Conservation (phyloP, 768 basidiomycete genomes). For the Saitozyma podzolica region DNA sequence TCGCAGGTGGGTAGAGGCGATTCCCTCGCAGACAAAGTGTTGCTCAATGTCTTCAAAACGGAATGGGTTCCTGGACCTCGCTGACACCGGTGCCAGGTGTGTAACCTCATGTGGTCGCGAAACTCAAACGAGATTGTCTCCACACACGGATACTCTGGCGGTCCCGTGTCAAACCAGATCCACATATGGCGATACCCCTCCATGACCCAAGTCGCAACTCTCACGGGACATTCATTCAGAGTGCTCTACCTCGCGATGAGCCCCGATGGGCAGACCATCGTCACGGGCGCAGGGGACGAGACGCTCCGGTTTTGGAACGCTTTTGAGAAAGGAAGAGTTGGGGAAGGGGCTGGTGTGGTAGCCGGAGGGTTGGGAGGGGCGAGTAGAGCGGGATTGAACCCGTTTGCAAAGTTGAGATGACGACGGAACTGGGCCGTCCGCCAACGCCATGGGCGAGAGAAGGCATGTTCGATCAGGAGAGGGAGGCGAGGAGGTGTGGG, state of each 20-base stretch:
- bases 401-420: constrained; percentile 35
- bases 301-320: constrained; percentile 97
- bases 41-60: background rate
- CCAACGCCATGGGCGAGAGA: too few relatives aligned
- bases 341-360: constrained; percentile 10
- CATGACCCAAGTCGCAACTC: constrained; percentile 87
- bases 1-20: constrained; percentile 69
- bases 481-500: too few relatives aligned
- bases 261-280: constrained; percentile 95
- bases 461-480: too few relatives aligned
- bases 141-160: constrained; percentile 93
- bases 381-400: constrained; percentile 23
- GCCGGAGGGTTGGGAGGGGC: constrained; percentile 7
- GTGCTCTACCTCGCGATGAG: constrained; percentile 97
- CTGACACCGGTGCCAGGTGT: constrained; percentile 63
- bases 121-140: constrained; percentile 97
- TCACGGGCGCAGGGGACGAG: constrained; percentile 96
- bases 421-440: background rate
- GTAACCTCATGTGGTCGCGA: constrained; percentile 93
- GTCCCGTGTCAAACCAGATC: constrained; percentile 92
- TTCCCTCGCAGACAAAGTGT: background rate
- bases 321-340: constrained; percentile 56
- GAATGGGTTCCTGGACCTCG: background rate
- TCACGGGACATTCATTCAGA: constrained; percentile 91
- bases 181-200: constrained; percentile 87